These are phyloP conservation scores for Lathyrus sativus DNA, from an alignment of 306 rosid genomes.

Conservation along the genomic window DNA sequence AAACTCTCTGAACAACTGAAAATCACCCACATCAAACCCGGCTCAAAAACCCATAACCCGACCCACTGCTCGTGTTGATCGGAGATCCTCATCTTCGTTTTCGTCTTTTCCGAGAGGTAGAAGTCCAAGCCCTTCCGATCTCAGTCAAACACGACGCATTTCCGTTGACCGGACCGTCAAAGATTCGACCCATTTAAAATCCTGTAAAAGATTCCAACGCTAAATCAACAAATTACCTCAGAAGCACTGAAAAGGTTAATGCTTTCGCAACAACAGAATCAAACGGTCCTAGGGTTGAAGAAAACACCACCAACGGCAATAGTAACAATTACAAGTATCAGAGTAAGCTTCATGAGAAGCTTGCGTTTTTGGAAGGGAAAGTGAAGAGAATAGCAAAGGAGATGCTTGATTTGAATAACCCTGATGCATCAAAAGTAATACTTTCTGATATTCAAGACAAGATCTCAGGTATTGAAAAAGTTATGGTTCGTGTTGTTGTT, in stretches of 20 bases:
- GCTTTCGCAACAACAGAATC: background rate
- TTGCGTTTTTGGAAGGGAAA: conserved; percentile 93
- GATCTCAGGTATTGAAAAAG: too few species aligned
- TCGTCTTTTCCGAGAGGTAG: conserved; percentile 62
- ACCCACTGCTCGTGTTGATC: conserved; percentile 52
- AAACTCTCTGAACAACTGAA: too few species aligned
- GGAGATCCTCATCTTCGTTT: conserved; percentile 60
- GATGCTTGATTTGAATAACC: conserved; percentile 79
- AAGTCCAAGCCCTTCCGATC: too few species aligned
- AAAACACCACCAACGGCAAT: background rate
- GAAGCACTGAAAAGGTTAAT: conserved; percentile 12
- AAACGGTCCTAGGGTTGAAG: background rate
- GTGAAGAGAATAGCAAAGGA: conserved; percentile 93
- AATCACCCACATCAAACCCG: conserved; percentile 40
- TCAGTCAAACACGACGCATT: too few species aligned
- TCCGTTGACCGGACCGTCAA: conserved; percentile 51
- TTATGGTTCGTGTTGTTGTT: too few species aligned
- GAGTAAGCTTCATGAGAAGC: conserved; percentile 93
- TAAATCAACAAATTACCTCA: background rate
- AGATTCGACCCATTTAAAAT: conserved; percentile 18
- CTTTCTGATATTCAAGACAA: too few species aligned
- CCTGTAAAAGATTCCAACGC: background rate
- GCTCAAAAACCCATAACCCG: conserved; percentile 70
- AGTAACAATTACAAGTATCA: conserved; percentile 39
- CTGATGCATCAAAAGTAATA: too few species aligned